phyloP scores from a whole-genome alignment of 2,329 filamentous ascomycete species.

The Epichloe sp. region DNA sequence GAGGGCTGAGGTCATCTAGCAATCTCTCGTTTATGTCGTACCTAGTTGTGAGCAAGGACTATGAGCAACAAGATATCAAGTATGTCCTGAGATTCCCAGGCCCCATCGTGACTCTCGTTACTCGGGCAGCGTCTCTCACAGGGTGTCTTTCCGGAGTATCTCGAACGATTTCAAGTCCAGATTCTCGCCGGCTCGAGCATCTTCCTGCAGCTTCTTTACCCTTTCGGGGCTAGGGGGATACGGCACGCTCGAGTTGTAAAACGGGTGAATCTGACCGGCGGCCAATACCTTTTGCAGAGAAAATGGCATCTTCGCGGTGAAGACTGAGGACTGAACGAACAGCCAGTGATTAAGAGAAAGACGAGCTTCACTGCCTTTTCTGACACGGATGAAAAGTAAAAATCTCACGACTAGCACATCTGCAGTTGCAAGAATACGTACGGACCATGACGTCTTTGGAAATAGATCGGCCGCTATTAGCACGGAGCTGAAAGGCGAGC shows the following conservation, averaged over 20 bases:
- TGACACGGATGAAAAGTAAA: no score
- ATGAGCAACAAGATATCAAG: no score
- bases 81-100: no score
- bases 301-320: neutral
- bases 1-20: slow-evolving; percentile 16
- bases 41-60: slow-evolving; percentile 10
- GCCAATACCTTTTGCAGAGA: neutral
- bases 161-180: neutral
- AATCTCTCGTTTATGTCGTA: slow-evolving; percentile 23
- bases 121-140: neutral
- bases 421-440: no score
- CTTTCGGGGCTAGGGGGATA: neutral
- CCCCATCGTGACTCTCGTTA: no score
- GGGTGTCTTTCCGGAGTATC: neutral
- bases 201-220: neutral
- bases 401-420: no score
- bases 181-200: neutral
- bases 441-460: no score
- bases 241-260: neutral
- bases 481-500: no score
- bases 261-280: neutral
- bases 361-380: no score
- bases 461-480: no score
- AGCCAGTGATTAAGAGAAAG: no score
- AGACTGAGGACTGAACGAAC: no score